Evolutionary conservation across 2,329 filamentous ascomycete genomes (phyloP).

Genomic region (Verticillium longisporum): DNA sequence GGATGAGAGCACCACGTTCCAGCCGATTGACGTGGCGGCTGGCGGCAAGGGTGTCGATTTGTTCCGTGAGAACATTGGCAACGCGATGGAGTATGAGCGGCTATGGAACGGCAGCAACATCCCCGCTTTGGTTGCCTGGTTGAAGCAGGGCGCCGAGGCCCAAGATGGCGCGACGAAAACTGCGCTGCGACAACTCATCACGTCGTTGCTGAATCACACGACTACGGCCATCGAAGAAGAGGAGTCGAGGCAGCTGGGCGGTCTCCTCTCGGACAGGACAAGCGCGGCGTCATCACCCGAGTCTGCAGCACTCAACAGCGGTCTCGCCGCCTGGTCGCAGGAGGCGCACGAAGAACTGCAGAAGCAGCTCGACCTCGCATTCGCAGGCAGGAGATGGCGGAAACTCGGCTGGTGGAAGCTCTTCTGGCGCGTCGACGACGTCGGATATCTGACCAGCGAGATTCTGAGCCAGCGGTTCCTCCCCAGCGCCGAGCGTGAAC

Average conservation of each 20-base stretch:
- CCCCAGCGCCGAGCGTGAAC: conserved; percentile 66
- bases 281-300: conserved; percentile 24
- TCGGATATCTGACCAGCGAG: conserved; percentile 73
- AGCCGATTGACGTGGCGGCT: conserved; percentile 55
- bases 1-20: conserved; percentile 34
- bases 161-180: conserved; percentile 49
- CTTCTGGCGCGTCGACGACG: conserved; percentile 91
- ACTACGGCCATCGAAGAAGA: conserved; percentile 42
- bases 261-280: conserved; percentile 19
- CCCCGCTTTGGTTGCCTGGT: conserved; percentile 58
- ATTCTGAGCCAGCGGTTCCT: conserved; percentile 74
- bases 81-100: conserved; percentile 66
- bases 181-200: conserved; percentile 58
- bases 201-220: conserved; percentile 56
- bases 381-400: conserved; percentile 69
- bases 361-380: conserved; percentile 69
- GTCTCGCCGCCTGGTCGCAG: conserved; percentile 68
- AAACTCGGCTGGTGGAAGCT: conserved; percentile 90
- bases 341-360: conserved; percentile 77
- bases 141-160: conserved; percentile 41
- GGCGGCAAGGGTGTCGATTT: conserved; percentile 57
- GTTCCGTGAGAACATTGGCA: conserved; percentile 62
- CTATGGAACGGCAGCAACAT: conserved; percentile 70
- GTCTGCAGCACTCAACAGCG: conserved; percentile 43
- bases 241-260: conserved; percentile 31